These are phyloP conservation scores for Talaromyces sp. DNA, from an alignment of 2,329 filamentous ascomycete genomes.

Conservation along the genomic window DNA sequence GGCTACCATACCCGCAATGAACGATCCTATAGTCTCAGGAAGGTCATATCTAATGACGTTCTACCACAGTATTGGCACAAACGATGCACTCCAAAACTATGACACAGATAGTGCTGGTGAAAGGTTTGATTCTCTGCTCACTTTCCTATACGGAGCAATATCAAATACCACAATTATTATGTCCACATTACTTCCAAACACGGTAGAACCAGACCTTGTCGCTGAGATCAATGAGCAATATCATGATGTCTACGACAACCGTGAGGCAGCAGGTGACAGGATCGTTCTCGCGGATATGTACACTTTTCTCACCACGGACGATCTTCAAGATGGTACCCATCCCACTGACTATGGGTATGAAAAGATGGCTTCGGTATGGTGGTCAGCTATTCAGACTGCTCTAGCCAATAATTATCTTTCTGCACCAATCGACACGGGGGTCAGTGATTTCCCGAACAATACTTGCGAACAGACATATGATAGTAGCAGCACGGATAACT, in stretches of 20 bases:
- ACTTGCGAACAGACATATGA: not conserved
- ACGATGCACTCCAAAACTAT: not conserved
- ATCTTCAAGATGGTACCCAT: not conserved
- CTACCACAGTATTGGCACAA: not conserved
- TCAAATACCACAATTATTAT: not conserved
- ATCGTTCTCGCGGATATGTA: slow-evolving; percentile 1
- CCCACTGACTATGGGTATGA: not conserved
- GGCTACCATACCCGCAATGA: too few relatives aligned
- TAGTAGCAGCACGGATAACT: too few relatives aligned
- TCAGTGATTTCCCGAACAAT: not conserved
- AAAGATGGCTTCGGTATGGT: not conserved
- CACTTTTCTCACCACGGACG: not conserved
- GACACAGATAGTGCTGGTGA: not conserved
- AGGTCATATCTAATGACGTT: too few relatives aligned
- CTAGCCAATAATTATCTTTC: not conserved
- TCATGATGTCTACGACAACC: too few relatives aligned
- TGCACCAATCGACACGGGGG: not conserved
- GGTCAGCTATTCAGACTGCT: not conserved
- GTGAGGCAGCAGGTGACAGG: not conserved
- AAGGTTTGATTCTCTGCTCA: not conserved
- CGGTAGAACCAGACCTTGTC: not conserved
- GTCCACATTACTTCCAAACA: not conserved
- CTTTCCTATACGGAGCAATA: not conserved
- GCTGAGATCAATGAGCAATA: not conserved
- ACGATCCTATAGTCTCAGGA: too few relatives aligned